A percentile compares a stretch with the other conserved stretches of the same genome.
Conservation (phyloP, 1,284 basidiomycete species). For the Cryptococcus hybrid region DNA sequence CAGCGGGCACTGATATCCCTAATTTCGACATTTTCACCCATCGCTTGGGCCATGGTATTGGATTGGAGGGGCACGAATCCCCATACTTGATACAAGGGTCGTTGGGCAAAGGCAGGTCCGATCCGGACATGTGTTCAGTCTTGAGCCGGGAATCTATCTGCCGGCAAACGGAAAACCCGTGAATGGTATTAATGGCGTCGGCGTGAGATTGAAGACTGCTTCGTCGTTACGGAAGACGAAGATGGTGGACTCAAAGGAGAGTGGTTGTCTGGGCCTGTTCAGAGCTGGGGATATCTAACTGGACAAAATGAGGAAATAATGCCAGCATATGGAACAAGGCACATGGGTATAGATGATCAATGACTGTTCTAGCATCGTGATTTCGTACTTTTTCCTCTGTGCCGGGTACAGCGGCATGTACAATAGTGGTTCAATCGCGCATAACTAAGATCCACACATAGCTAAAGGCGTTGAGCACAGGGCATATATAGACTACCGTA, state of each 20-base stretch:
- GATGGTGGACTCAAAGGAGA: constrained; percentile 43
- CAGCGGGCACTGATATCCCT: neutral
- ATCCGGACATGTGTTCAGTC: constrained; percentile 70
- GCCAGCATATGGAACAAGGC: too few species aligned
- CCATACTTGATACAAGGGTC: constrained; percentile 71
- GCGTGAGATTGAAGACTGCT: constrained; percentile 77
- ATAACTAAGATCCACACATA: too few species aligned
- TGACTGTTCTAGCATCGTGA: too few species aligned
- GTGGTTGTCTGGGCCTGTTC: constrained; percentile 42
- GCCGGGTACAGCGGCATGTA: too few species aligned
- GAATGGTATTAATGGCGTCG: constrained; percentile 61
- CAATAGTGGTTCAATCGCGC: too few species aligned
- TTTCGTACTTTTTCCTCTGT: too few species aligned
- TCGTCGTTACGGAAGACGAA: constrained; percentile 63
- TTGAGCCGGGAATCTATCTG: constrained; percentile 83
- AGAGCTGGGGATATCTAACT: constrained; percentile 12
- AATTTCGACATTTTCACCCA: constrained; percentile 67
- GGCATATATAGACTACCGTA: too few species aligned
- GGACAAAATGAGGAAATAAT: too few species aligned
- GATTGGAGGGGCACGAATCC: constrained; percentile 74
- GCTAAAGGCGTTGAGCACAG: too few species aligned
- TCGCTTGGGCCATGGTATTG: constrained; percentile 68
- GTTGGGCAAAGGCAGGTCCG: constrained; percentile 53
- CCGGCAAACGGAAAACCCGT: constrained; percentile 16
- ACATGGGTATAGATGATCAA: too few species aligned